A percentile compares a stretch with the other conserved stretches of the same genome.
Conservation (phyloP, 2,329 filamentous ascomycete genomes). For the Chaetomiaceae sp. region DNA sequence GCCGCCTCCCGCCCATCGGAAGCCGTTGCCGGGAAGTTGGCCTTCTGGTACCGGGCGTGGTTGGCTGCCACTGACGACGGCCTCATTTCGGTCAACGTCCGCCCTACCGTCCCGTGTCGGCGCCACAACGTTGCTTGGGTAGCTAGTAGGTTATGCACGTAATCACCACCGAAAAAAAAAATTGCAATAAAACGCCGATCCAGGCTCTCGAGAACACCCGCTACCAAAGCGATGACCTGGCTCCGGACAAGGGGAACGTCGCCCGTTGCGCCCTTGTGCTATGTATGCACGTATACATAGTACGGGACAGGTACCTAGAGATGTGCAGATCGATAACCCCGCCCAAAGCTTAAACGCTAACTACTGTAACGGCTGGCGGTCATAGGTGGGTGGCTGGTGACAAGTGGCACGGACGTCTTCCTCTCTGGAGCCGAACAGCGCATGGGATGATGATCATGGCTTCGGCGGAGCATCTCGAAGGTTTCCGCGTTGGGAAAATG, state of each 20-base stretch:
- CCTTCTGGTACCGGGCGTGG: slow-evolving; percentile 15
- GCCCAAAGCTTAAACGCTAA: slow-evolving; percentile 3
- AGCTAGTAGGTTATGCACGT: no score
- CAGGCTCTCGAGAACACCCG: neutral
- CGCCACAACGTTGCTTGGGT: no score
- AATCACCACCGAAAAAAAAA: no score
- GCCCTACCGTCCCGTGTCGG: slow-evolving; percentile 1
- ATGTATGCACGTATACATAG: no score
- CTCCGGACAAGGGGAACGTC: neutral
- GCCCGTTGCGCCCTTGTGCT: neutral
- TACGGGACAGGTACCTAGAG: no score
- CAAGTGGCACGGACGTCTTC: slow-evolving; percentile 7
- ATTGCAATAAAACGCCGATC: slow-evolving; percentile 1
- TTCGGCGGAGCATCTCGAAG: slow-evolving; percentile 27
- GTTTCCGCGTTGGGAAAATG: slow-evolving; percentile 23
- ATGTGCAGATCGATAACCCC: slow-evolving; percentile 1
- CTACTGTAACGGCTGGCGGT: no score
- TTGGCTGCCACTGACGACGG: slow-evolving; percentile 19
- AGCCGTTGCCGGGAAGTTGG: neutral
- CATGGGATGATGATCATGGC: no score
- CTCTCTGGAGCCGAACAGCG: slow-evolving; percentile 2
- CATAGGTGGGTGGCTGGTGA: neutral
- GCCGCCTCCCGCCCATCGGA: neutral
- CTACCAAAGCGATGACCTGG: neutral
- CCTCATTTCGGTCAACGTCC: slow-evolving; percentile 24